Base-by-base conservation (phyloP, 768 basidiomycete genomes). In the Postia placenta region DNA sequence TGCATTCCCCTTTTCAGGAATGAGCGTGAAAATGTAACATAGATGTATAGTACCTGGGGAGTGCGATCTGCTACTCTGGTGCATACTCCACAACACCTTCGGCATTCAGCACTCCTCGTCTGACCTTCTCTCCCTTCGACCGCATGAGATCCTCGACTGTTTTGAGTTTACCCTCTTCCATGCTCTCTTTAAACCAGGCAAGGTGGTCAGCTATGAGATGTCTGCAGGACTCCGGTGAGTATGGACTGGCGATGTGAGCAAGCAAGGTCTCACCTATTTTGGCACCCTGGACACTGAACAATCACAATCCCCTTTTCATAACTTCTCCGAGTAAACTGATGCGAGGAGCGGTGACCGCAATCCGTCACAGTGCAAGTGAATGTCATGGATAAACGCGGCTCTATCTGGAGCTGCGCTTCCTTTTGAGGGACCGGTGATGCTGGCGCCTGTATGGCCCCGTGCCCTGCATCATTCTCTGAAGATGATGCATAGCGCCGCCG, bases 241-340 rank as follows among this genome's bases (percentile, higher is more conserved):
- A 41, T 33, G 19, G n/a, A n/a, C n/a, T n/a, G n/a, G n/a, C n/a
- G n/a, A n/a, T n/a, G n/a, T n/a, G n/a, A n/a, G n/a, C n/a, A n/a
- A n/a, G 26, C 39, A 23, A 15, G 41, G 11, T 17, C 6, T 12
- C 61, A 92, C 88, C 94, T 72, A 59, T 88, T 91, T 58, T 87
- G 81, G 64, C 95, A 99, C 12, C 78, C 78, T 1, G 94, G 93
- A 69, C 95, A 99, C 62, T 93, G 79, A 1, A 96, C 79, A 23
- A 99, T 72, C 2, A 98, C 94, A 45, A 97, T 83, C 0, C 95
- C 95, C 39, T 75, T 78, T 62, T 87, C 78, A 66, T 99, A 99
- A 17, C 90, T 79, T 39, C 81, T 76, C 62, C 81, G 85, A 5
- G 89, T 78, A 64, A 98, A 97, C 52, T 87, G 77, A 59, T 97